Conservation (phyloP, 2,329 filamentous ascomycete genomes). For the Alternaria brassicae region DNA sequence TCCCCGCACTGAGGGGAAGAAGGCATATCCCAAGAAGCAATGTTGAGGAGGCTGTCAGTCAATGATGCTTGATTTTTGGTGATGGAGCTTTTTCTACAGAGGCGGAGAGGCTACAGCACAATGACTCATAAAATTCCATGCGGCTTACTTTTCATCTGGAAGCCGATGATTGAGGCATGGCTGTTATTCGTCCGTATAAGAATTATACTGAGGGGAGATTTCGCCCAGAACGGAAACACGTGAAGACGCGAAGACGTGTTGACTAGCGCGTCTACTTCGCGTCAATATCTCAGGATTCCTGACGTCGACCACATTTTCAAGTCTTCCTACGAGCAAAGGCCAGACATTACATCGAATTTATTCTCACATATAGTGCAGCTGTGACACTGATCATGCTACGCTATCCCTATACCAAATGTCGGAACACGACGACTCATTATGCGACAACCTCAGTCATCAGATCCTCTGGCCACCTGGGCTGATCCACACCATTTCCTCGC, state of each 20-base stretch:
- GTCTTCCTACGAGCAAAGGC: no score
- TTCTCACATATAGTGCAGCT: neutral
- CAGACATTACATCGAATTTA: neutral
- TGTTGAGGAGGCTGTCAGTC: neutral
- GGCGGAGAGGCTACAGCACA: neutral
- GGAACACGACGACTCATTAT: slow-evolving; percentile 10
- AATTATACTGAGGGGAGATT: neutral
- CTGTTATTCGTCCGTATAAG: neutral
- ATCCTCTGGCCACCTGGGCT: slow-evolving; percentile 58
- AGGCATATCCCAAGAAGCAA: slow-evolving; percentile 29
- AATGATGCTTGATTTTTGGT: neutral
- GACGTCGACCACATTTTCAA: no score
- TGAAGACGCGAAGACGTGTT: neutral
- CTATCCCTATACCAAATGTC: neutral
- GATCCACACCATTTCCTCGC: slow-evolving; percentile 59
- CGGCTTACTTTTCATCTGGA: neutral
- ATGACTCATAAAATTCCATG: neutral
- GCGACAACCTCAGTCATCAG: slow-evolving; percentile 50
- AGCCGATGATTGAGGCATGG: neutral
- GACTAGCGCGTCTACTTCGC: neutral
- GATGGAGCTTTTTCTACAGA: neutral
- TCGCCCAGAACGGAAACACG: neutral
- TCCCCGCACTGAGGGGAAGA: slow-evolving; percentile 28
- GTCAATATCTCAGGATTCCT: neutral
- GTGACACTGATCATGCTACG: neutral